phyloP scores from a whole-genome alignment of 805 yeast genomes.

The Wickerhamiella parazyma region DNA sequence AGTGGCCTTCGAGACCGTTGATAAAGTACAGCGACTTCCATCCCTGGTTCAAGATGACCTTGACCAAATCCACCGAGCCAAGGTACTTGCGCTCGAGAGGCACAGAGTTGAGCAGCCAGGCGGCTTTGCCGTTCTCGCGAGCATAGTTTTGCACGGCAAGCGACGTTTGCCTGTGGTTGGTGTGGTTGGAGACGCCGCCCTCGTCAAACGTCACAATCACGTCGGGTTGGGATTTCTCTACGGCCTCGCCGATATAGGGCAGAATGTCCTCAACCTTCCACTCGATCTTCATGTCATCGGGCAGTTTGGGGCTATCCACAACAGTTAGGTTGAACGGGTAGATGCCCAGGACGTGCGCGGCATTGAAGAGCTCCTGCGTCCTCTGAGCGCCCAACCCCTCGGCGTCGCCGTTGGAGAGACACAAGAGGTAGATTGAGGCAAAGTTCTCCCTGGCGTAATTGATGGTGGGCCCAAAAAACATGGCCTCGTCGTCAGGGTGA shows the following conservation, averaged over 20 bases:
- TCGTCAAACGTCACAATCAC: constrained; percentile 68
- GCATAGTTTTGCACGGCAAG: constrained; percentile 17
- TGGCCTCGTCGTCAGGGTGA: constrained; percentile 97
- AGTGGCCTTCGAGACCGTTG: constrained; percentile 15
- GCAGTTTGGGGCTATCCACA: constrained; percentile 36
- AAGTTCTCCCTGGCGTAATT: constrained; percentile 29
- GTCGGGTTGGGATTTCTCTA: constrained; percentile 19
- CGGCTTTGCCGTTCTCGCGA: neutral
- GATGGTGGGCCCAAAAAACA: constrained; percentile 85
- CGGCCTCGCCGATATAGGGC: constrained; percentile 25
- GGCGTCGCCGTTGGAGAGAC: constrained; percentile 67
- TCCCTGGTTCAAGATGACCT: constrained; percentile 16
- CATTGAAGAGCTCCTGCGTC: constrained; percentile 40
- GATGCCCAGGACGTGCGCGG: constrained; percentile 44
- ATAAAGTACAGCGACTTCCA: constrained; percentile 10
- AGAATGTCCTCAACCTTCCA: constrained; percentile 35
- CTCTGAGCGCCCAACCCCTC: constrained; percentile 60
- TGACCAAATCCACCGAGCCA: constrained; percentile 23
- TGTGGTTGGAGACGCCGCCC: constrained; percentile 69
- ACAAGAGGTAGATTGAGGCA: constrained; percentile 40
- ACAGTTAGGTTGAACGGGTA: constrained; percentile 29
- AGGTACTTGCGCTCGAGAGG: constrained; percentile 28
- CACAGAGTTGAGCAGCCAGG: constrained; percentile 24
- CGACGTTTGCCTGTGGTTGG: constrained; percentile 49
- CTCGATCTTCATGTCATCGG: constrained; percentile 50